Base-by-base conservation (phyloP, 1,139 yeast species). In the Suhomyces ambrosiae region DNA sequence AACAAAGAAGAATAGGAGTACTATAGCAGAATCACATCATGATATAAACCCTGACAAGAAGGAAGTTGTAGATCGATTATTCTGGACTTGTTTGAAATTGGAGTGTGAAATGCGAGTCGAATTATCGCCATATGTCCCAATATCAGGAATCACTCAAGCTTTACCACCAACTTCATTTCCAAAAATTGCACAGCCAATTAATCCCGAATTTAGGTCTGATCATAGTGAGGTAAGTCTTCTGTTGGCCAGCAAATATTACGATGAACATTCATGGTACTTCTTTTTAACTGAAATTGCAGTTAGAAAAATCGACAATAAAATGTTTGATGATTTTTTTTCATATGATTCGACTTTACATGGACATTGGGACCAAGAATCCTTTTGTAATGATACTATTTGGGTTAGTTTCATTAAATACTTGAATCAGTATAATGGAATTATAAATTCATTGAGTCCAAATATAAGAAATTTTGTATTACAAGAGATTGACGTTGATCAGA, bases 271-370 rank as follows among this genome's bases (percentile, higher is more conserved):
- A 14, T 74, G 79, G 79, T 70, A 71, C 50, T 74, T 56, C 44
- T 73, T 65, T 44, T 53, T 74, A 30, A 73, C 79, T 0, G 79
- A 74, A 46, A 61, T 73, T n/a, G 76, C 76, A 0, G 64, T 71
- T 7, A 52, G 79, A 23, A 73, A 71, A 46, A 61, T 73, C 6
- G 77, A 73, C 44, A 74, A 74, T 50, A 60, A 58, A 27, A 55
- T 74, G 54, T 60, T 59, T 41, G 71, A 71, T 48, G 76, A 72
- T 21, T 49, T 68, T 12, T 70, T 53, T 42, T 48, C 62, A 2
- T 46, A 46, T 18, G 58, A 54, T 9, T 41, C 48, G 9, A 38
- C 27, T 4, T 23, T 42, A 3, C 38, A 45, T 8, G 37, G 40
- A 10, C 24, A 41, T 6, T 66, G 72, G 72, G 69, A 65, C 37